phyloP scores from a whole-genome alignment of 2,329 filamentous ascomycete species.

The Talaromyces sp. region DNA sequence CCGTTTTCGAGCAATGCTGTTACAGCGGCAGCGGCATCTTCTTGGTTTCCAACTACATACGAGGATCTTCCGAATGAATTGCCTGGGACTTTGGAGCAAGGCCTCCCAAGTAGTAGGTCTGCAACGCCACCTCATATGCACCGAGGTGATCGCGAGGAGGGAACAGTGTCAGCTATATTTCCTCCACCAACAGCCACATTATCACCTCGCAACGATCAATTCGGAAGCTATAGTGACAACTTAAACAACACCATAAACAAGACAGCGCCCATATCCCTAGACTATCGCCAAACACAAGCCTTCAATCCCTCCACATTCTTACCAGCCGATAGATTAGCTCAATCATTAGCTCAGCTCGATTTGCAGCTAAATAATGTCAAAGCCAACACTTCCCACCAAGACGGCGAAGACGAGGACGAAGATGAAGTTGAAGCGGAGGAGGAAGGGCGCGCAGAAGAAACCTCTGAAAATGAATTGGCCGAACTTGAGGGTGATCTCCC shows the following conservation, averaged over 20 bases:
- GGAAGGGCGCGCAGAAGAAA: background rate
- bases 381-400: background rate
- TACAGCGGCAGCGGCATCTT: background rate
- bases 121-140: conserved; percentile 28
- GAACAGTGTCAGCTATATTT: background rate
- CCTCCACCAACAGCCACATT: background rate
- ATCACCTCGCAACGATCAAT: background rate
- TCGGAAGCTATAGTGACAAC: background rate
- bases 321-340: background rate
- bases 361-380: background rate
- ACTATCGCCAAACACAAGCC: background rate
- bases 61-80: conserved; percentile 21
- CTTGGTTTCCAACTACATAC: background rate
- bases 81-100: conserved; percentile 27
- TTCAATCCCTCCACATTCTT: background rate
- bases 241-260: background rate
- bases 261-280: background rate
- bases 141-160: conserved; percentile 13
- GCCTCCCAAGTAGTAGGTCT: conserved; percentile 26
- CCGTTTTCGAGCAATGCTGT: background rate
- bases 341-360: background rate
- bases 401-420: background rate
- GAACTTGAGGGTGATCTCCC: background rate
- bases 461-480: background rate
- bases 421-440: background rate